Evolutionary conservation across 2,329 filamentous ascomycete genomes (phyloP), one percentile per base, ranked within the genome.

Genomic region (Penicillium griseofulvum): DNA sequence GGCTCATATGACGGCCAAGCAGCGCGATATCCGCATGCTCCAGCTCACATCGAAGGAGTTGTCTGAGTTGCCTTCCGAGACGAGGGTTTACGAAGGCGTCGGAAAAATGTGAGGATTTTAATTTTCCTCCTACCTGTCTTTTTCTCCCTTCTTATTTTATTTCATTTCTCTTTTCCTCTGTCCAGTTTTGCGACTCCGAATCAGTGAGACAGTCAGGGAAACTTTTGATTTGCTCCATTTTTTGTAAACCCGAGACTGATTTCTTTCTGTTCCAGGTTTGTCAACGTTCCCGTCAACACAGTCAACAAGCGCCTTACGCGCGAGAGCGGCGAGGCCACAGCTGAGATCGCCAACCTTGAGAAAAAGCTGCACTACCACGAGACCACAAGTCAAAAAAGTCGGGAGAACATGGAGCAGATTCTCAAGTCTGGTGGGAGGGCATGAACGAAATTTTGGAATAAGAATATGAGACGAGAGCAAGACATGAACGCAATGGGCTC

Each of bases 301-400:
- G 83, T 97, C 62, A 87, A 90, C 69, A 83, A 86, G 65, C 89
- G 94, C 63, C 81, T 97, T 54, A 81, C 86, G 36, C 78, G 80
- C 42, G 91, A 97, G 76, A 87, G 86, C 54, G 84, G 87, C 67
- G 85, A 87, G 49, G 77, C 93, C 59, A 88, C 91, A 66, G 81
- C 83, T 28, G 93, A 97, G 65, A 85, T 96, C 58, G 82, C 88
- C 38, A 88, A 87, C 61, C 77, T 97, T 61, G 87, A 89, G 64
- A 96, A 97, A 82, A 91, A 90, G 74, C 80, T 97, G 66, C 85
- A 93, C 65, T 97, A 97, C 70, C 81, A 97, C 42, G 93, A 97
- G 78, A 96, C 91, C 55, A 97, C 94, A 47, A 89, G 91, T 71
- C 91, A 95, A 79, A 99, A 97, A 70, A 96, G 91, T 75, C 87